phyloP scores from a whole-genome alignment of 1,284 basidiomycete genomes.

The Papiliotrema terrestris region DNA sequence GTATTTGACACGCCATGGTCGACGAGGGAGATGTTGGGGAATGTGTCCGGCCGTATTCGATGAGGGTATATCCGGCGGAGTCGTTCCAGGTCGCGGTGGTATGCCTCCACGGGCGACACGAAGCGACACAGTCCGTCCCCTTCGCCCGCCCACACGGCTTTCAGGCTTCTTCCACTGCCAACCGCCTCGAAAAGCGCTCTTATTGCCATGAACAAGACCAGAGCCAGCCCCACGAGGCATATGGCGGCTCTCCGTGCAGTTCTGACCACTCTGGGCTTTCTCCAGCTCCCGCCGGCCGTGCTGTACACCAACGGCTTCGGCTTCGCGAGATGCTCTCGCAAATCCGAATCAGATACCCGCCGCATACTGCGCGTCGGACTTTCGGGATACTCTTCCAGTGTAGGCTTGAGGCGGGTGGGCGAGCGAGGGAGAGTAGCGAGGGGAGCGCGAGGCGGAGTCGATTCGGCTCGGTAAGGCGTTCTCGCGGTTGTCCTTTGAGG shows the following conservation, averaged over 20 bases:
- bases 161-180: not conserved
- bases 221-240: not conserved
- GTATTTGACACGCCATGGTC: not conserved
- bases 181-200: not conserved
- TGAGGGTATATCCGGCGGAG: constrained; percentile 19
- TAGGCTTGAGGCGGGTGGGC: not conserved
- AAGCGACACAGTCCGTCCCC: constrained; percentile 32
- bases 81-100: constrained; percentile 33
- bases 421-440: not conserved
- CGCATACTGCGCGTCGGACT: constrained; percentile 12
- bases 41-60: not conserved
- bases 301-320: not conserved
- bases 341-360: not conserved
- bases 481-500: not conserved
- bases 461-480: constrained; percentile 9
- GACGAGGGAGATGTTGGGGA: not conserved
- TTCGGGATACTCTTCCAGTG: constrained; percentile 16
- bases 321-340: not conserved
- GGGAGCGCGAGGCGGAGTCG: constrained; percentile 15
- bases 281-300: not conserved
- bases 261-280: not conserved
- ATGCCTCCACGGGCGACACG: constrained; percentile 40
- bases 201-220: not conserved
- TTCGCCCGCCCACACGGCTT: not conserved
- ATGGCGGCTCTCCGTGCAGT: not conserved